Evolutionary conservation across 257 asterid genomes (phyloP).

Genomic region (Rehmannia glutinosa): DNA sequence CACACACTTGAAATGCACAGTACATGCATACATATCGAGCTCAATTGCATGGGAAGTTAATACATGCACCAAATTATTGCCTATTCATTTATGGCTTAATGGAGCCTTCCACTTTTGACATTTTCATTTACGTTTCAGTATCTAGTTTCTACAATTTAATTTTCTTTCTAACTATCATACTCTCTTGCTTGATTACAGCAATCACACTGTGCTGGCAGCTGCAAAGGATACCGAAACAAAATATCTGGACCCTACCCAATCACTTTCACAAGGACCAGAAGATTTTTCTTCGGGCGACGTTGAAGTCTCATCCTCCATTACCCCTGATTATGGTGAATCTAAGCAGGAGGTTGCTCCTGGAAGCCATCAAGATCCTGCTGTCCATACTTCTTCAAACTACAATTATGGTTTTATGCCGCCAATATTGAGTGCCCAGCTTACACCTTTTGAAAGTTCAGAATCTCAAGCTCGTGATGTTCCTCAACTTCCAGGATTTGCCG

Average conservation of each 20-base stretch:
- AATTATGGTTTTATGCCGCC: slow-evolving; percentile 38
- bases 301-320: slow-evolving; percentile 33
- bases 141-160: background rate
- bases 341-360: slow-evolving; percentile 35
- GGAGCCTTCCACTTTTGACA: background rate
- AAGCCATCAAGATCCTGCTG: slow-evolving; percentile 32
- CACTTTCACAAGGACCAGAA: slow-evolving; percentile 30
- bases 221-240: slow-evolving; percentile 26
- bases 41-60: background rate
- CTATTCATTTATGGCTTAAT: background rate
- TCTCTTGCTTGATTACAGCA: slow-evolving; percentile 28
- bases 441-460: slow-evolving; percentile 47
- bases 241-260: slow-evolving; percentile 30
- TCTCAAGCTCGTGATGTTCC: slow-evolving; percentile 45
- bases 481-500: slow-evolving; percentile 40
- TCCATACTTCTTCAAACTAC: slow-evolving; percentile 41
- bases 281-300: slow-evolving; percentile 26
- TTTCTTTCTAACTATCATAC: background rate
- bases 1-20: background rate
- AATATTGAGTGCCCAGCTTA: slow-evolving; percentile 29
- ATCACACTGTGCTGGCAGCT: slow-evolving; percentile 32
- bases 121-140: background rate
- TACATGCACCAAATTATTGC: background rate
- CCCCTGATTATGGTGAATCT: slow-evolving; percentile 29
- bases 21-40: background rate